phyloP scores from a whole-genome alignment of 2,329 filamentous ascomycete species.

The Cordyceps sp. region DNA sequence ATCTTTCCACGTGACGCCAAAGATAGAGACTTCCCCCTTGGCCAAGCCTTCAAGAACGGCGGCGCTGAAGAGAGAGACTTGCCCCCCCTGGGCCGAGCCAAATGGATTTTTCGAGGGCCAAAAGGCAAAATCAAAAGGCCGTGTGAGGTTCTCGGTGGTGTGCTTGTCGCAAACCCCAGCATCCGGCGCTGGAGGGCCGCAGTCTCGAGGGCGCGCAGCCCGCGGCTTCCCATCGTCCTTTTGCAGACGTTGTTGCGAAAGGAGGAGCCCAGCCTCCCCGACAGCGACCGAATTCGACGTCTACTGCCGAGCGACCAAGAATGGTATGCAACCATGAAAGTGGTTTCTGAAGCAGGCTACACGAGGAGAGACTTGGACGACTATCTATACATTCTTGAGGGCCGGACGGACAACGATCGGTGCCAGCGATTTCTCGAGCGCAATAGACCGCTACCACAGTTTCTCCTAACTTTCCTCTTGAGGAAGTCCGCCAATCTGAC shows the following conservation, averaged over 20 bases:
- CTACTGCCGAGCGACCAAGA: slow-evolving; percentile 9
- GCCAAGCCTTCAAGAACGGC: too few relatives aligned
- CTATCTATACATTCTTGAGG: slow-evolving; percentile 13
- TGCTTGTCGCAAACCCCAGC: too few relatives aligned
- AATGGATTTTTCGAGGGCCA: too few relatives aligned
- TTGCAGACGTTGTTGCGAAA: slow-evolving; percentile 14
- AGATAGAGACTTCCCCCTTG: too few relatives aligned
- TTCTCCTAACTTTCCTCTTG: slow-evolving; percentile 15
- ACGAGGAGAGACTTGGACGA: slow-evolving; percentile 7
- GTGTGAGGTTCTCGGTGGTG: too few relatives aligned
- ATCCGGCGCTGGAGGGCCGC: slow-evolving; percentile 7
- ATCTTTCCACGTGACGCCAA: too few relatives aligned
- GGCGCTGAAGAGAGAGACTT: too few relatives aligned
- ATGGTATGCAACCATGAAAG: slow-evolving; percentile 8
- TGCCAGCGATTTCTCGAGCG: slow-evolving; percentile 14
- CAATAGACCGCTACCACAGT: slow-evolving; percentile 9
- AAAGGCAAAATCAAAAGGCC: too few relatives aligned
- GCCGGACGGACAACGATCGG: slow-evolving; percentile 13
- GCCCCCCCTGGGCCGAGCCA: too few relatives aligned
- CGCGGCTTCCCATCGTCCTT: slow-evolving; percentile 13
- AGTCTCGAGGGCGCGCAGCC: slow-evolving; percentile 10
- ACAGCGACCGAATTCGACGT: slow-evolving; percentile 6
- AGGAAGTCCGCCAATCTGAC: slow-evolving; percentile 10
- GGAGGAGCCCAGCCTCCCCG: slow-evolving; percentile 5
- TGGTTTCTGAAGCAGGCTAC: slow-evolving; percentile 7